Evolutionary conservation across 2,329 filamentous ascomycete species (phyloP).

Genomic region (Coleophoma crateriformis): DNA sequence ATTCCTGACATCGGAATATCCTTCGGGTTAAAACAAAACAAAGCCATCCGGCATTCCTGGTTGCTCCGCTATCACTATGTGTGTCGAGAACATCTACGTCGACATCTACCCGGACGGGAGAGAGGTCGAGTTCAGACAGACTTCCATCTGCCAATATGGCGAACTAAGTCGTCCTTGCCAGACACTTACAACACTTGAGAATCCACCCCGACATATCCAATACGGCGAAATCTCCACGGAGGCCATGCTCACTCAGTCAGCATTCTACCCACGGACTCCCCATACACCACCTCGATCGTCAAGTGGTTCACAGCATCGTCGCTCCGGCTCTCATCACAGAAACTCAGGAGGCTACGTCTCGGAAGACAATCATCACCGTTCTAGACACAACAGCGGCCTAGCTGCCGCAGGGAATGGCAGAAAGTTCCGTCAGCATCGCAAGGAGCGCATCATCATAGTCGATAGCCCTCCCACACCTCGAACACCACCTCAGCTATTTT

Average conservation of each 20-base stretch:
- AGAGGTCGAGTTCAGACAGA: conserved; percentile 28
- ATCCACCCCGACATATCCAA: conserved; percentile 32
- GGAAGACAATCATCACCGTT: conserved; percentile 32
- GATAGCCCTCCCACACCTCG: conserved; percentile 39
- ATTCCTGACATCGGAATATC: conserved; percentile 4
- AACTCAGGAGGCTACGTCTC: conserved; percentile 31
- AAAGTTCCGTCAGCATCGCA: conserved; percentile 22
- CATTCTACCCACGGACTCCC: conserved; percentile 8
- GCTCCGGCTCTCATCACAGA: conserved; percentile 23
- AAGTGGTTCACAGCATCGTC: conserved; percentile 19
- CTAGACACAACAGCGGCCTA: conserved; percentile 25
- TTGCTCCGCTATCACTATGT: conserved; percentile 38
- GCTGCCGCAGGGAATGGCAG: conserved; percentile 14
- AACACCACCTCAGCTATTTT: conserved; percentile 38
- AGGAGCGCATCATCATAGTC: conserved; percentile 39
- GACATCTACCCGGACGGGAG: conserved; percentile 42
- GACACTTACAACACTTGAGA: conserved; percentile 33
- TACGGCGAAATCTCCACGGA: conserved; percentile 28
- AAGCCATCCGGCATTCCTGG: conserved; percentile 8
- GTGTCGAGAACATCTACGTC: conserved; percentile 40
- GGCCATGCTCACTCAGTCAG: conserved; percentile 28
- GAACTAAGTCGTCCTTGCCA: conserved; percentile 34
- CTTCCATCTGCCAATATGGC: conserved; percentile 33
- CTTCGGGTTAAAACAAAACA: conserved; percentile 6
- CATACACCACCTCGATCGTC: conserved; percentile 21